Base-by-base conservation (phyloP, 176 grass and related monocot genomes). In the Carex scoparia region DNA sequence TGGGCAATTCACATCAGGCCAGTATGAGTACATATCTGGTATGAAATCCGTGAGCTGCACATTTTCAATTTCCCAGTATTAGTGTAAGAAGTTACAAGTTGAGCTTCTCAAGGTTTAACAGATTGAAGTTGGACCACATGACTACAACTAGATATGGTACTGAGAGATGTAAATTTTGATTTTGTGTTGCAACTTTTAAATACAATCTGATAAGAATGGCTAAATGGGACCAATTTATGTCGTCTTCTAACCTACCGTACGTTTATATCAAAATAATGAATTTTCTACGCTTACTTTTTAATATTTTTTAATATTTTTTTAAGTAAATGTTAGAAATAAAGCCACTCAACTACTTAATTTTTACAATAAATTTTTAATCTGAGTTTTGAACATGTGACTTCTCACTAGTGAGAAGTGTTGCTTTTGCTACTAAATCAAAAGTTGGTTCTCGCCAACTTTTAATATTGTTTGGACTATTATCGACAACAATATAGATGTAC, bases 1-100 rank as follows among this genome's bases (percentile, higher is more conserved):
- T 2, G 86, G 86, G 44, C 80, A 88, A 5, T 5, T 67, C 42
- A 88, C 40, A 40, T 88, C 44, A 35, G 86, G 7, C 56, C 80
- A 88, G 80, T 84, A 84, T 14, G 81, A 2, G 56, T 28, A 79
- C 60, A 84, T 63, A 16, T 88, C 31, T 4, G 61, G 27, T 7
- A 84, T 83, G 15, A 84, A 65, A 1, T 58, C 18, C 60, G 9
- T 68, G 42, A 88, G 58, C 86, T 88, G 69, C 28, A 40, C 65
- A 81, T 61, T 74, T 31, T 81, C 19, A 59, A 79, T 79, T 53
- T 82, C 23, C 10, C 53, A 61, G 7, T 86, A 53, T 63, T 40
- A 62, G 55, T 75, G 16, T 23, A 75, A 69, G 55, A 69, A 8
- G 68, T 51, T 62, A 75, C 7, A 40, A 37, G 13, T 30, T 13